Evolutionary conservation across 1,284 basidiomycete species (phyloP).

Genomic region (Tremellales sp.): DNA sequence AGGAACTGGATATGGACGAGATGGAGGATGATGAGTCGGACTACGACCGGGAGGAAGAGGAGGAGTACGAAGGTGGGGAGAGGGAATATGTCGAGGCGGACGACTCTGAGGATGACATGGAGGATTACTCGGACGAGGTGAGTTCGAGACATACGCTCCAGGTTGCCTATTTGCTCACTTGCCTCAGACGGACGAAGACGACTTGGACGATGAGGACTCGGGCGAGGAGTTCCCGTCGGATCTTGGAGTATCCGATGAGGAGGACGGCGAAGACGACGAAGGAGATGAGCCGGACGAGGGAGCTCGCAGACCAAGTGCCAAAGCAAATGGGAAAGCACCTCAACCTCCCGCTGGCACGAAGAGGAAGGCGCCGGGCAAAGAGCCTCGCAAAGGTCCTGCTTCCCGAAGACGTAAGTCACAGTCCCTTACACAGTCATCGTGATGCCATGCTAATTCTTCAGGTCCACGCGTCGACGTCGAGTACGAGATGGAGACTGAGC

Average conservation of each 20-base stretch:
- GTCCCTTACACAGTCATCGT: slow-evolving; percentile 10
- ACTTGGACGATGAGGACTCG: slow-evolving; percentile 39
- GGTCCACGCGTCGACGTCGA: slow-evolving; percentile 84
- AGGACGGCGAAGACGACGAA: slow-evolving; percentile 38
- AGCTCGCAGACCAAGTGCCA: slow-evolving; percentile 47
- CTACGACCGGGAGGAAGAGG: slow-evolving; percentile 53
- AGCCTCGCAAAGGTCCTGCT: slow-evolving; percentile 55
- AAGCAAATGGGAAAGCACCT: slow-evolving; percentile 56
- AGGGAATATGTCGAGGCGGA: slow-evolving; percentile 79
- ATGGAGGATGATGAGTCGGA: slow-evolving; percentile 59
- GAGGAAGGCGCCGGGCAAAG: slow-evolving; percentile 52
- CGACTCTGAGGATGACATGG: slow-evolving; percentile 58
- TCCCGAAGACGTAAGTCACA: slow-evolving; percentile 28
- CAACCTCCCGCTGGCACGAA: slow-evolving; percentile 27
- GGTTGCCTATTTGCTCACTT: no score
- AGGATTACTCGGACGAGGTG: slow-evolving; percentile 56
- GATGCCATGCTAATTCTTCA: slow-evolving; percentile 4
- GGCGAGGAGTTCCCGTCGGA: slow-evolving; percentile 46
- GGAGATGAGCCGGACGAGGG: slow-evolving; percentile 34
- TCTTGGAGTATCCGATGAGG: slow-evolving; percentile 43
- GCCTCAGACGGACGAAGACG: slow-evolving; percentile 43
- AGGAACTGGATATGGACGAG: slow-evolving; percentile 50
- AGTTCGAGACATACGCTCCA: no score
- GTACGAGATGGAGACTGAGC: slow-evolving; percentile 87
- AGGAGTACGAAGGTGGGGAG: slow-evolving; percentile 49